Percentiles rank a stretch among this genome's conserved stretches.
Evolutionary conservation across 2,329 filamentous ascomycete species (phyloP).

Genomic region (Xylariaceae sp.): DNA sequence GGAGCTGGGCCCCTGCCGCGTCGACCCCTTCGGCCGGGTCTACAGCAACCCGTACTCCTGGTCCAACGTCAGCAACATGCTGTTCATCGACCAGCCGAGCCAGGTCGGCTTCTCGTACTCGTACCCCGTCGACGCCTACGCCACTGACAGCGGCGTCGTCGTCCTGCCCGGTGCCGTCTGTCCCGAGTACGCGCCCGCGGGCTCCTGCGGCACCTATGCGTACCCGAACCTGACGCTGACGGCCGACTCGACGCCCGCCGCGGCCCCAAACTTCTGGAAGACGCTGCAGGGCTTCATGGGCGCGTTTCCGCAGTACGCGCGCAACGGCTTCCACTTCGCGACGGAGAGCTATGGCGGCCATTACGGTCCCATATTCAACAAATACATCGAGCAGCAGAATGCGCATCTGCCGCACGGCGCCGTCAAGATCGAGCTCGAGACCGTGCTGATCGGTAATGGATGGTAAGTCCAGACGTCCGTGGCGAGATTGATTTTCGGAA

Average conservation of each 20-base stretch:
- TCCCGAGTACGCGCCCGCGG: slow-evolving; percentile 52
- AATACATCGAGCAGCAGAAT: slow-evolving; percentile 55
- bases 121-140: slow-evolving; percentile 40
- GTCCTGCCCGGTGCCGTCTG: slow-evolving; percentile 53
- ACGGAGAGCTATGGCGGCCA: slow-evolving; percentile 65
- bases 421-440: slow-evolving; percentile 54
- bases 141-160: slow-evolving; percentile 43
- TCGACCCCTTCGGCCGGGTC: slow-evolving; percentile 51
- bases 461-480: slow-evolving; percentile 39
- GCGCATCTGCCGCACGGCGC: slow-evolving; percentile 48
- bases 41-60: slow-evolving; percentile 64
- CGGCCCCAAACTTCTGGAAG: slow-evolving; percentile 66
- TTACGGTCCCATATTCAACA: slow-evolving; percentile 61
- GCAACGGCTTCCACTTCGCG: slow-evolving; percentile 59
- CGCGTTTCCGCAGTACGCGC: slow-evolving; percentile 58
- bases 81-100: slow-evolving; percentile 68
- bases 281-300: slow-evolving; percentile 68
- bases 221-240: slow-evolving; percentile 54
- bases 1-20: slow-evolving; percentile 46
- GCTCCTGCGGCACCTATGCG: slow-evolving; percentile 61
- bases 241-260: slow-evolving; percentile 56
- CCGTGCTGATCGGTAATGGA: slow-evolving; percentile 62
- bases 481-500: not conserved
- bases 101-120: slow-evolving; percentile 62
- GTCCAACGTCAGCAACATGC: slow-evolving; percentile 64